Evolutionary conservation across 2,329 filamentous ascomycete genomes (phyloP).

Genomic region (Chaetoscypha palmicola): DNA sequence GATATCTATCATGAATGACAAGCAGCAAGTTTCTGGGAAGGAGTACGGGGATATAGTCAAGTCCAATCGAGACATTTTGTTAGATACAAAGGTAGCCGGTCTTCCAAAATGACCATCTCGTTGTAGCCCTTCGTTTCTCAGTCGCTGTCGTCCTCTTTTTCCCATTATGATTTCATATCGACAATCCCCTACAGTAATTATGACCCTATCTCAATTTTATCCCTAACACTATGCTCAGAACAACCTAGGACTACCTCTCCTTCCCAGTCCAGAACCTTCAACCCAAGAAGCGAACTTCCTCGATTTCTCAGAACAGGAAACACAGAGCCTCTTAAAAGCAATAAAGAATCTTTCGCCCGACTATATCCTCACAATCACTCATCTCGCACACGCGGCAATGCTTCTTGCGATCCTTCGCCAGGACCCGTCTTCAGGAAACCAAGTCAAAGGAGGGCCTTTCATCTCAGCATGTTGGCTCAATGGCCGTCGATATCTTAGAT

Average conservation of each 20-base stretch:
- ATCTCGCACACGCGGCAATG: slow-evolving; percentile 14
- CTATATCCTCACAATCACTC: slow-evolving; percentile 14
- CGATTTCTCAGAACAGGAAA: slow-evolving; percentile 8
- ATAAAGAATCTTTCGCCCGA: slow-evolving; percentile 9
- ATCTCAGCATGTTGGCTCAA: slow-evolving; percentile 23
- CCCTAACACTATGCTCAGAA: too few relatives aligned
- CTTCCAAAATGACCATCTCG: too few relatives aligned
- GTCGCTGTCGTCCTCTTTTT: too few relatives aligned
- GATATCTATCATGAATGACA: slow-evolving; percentile 14
- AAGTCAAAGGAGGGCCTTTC: slow-evolving; percentile 1
- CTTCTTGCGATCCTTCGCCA: slow-evolving; percentile 13
- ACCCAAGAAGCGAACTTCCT: slow-evolving; percentile 16
- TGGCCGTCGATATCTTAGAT: slow-evolving; percentile 17
- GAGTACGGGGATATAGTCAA: slow-evolving; percentile 6
- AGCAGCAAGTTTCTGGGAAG: slow-evolving; percentile 11
- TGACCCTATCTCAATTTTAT: too few relatives aligned
- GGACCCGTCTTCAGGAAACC: not conserved
- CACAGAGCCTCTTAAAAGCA: slow-evolving; percentile 4
- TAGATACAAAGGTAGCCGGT: slow-evolving; percentile 15
- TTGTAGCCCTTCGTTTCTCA: too few relatives aligned
- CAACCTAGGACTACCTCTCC: slow-evolving; percentile 13
- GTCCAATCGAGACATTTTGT: slow-evolving; percentile 12
- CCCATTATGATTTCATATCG: too few relatives aligned
- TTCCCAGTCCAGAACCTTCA: not conserved
- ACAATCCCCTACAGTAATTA: too few relatives aligned